These are phyloP conservation scores for Cyberlindnera euphorbiiphila DNA, from an alignment of 805 yeast species.

Conservation along the genomic window DNA sequence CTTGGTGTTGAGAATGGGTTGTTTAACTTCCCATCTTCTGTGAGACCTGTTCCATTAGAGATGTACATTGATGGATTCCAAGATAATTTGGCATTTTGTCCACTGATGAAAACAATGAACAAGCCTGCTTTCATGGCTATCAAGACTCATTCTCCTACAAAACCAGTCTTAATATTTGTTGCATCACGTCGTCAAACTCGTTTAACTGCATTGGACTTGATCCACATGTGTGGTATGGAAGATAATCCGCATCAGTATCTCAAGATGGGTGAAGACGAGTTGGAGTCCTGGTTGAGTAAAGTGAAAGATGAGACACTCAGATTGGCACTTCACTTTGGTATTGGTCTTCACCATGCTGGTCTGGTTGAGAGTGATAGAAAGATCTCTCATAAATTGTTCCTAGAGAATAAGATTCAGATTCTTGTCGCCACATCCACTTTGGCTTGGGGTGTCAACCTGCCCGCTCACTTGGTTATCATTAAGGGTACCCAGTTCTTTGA, in stretches of 20 bases:
- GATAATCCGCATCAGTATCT: conserved; percentile 59
- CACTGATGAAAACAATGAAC: conserved; percentile 68
- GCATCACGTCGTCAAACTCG: conserved; percentile 93
- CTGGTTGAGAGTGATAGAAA: conserved; percentile 88
- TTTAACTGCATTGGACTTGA: conserved; percentile 74
- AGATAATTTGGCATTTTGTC: conserved; percentile 77
- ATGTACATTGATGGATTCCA: conserved; percentile 86
- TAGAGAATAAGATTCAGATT: conserved; percentile 80
- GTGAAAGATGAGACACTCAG: conserved; percentile 75
- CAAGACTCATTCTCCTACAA: conserved; percentile 62
- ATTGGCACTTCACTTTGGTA: conserved; percentile 76
- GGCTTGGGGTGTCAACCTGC: conserved; percentile 99
- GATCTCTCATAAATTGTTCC: conserved; percentile 80
- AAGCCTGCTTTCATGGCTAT: conserved; percentile 71
- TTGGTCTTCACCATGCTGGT: conserved; percentile 98
- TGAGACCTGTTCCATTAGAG: conserved; percentile 90
- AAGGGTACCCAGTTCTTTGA: conserved; percentile 97
- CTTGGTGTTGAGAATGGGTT: conserved; percentile 89
- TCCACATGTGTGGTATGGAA: conserved; percentile 61
- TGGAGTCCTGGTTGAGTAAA: conserved; percentile 55
- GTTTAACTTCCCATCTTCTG: conserved; percentile 93
- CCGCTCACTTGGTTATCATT: conserved; percentile 94
- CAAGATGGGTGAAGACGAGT: conserved; percentile 46
- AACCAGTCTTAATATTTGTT: conserved; percentile 96
- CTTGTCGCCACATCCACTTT: conserved; percentile 93